Percentiles rank a stretch among this genome's conserved stretches.
Conservation (phyloP, 2,329 filamentous ascomycete genomes). For the Fusarium nematophilum region DNA sequence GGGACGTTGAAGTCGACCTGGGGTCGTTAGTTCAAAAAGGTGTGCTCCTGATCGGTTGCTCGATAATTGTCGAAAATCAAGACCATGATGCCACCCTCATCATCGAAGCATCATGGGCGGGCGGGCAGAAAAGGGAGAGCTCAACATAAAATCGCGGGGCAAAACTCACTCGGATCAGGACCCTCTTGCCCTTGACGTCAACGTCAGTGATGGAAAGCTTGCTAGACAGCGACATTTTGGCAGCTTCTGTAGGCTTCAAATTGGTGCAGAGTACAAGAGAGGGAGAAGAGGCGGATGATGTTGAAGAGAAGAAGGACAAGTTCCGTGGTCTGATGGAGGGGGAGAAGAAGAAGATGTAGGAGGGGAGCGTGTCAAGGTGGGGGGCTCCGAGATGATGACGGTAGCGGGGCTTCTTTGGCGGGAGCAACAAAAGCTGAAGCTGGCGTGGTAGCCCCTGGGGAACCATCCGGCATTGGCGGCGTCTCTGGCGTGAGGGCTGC, state of each 20-base stretch:
- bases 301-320: slow-evolving; percentile 29
- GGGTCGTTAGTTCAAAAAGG: slow-evolving; percentile 32
- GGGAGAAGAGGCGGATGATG: slow-evolving; percentile 34
- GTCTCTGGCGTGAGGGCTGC: slow-evolving; percentile 11
- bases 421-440: slow-evolving; percentile 21
- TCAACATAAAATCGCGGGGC: slow-evolving; percentile 46
- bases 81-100: not conserved
- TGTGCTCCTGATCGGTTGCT: not conserved
- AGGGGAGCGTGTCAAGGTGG: slow-evolving; percentile 20
- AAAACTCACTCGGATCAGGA: slow-evolving; percentile 89
- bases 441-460: slow-evolving; percentile 26
- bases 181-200: slow-evolving; percentile 97
- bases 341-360: slow-evolving; percentile 26
- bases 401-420: slow-evolving; percentile 38
- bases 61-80: not conserved
- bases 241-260: slow-evolving; percentile 14
- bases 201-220: slow-evolving; percentile 98
- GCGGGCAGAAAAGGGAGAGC: slow-evolving; percentile 10
- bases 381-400: slow-evolving; percentile 36
- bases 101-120: slow-evolving; percentile 12
- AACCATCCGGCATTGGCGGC: not conserved
- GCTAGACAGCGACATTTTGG: slow-evolving; percentile 94
- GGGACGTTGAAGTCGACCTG: slow-evolving; percentile 99
- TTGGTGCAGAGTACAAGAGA: slow-evolving; percentile 26
- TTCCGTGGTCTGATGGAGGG: slow-evolving; percentile 32